Base-by-base conservation (phyloP, 441 rosid species). In the Oxalis stricta region DNA sequence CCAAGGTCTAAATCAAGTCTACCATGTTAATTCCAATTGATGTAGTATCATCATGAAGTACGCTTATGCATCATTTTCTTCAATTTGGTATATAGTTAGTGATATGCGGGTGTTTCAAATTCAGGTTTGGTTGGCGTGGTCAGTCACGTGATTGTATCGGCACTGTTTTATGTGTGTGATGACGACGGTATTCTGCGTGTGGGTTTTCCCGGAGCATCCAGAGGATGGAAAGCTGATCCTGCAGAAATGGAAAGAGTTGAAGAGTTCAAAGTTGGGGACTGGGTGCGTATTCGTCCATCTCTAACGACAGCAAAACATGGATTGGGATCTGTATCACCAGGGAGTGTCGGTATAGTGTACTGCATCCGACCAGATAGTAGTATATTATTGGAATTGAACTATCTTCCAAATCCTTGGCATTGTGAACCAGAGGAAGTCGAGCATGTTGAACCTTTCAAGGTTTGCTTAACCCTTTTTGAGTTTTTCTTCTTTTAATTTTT, bases 201-300 rank as follows among this genome's bases (percentile, higher is more conserved):
- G 61, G 99, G 99, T 47, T 92, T 87, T 71, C 96, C 95, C 37
- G 99, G 99, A 71, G 99, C 99, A 48, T 92, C 99, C 50, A 69
- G 99, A 60, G 99, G 99, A 54, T 92, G 99, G 99, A 87, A 92
- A 72, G 99, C 99, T 61, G 99, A 92, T 66, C 99, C 99, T 56
- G 94, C 99, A 2, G 99, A 92, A 66, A 84, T 92, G 95, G 97
- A 92, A 66, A 80, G 99, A 53, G 95, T 92, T 59, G 99, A 92
- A 72, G 99, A 92, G 56, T 92, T 87, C 69, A 92, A 87, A 71
- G 97, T 92, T 38, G 99, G 97, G 55, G 97, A 92, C 55, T 92
- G 99, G 99, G 99, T 84, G 59, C 84, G 97, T 39, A 86, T 92
- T 52, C 97, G 95, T 46, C 96, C 94, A 39, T 70, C 84, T 24